These are phyloP conservation scores for Dipodascopsis tothii DNA, from an alignment of 805 yeast genomes.

Conservation along the genomic window DNA sequence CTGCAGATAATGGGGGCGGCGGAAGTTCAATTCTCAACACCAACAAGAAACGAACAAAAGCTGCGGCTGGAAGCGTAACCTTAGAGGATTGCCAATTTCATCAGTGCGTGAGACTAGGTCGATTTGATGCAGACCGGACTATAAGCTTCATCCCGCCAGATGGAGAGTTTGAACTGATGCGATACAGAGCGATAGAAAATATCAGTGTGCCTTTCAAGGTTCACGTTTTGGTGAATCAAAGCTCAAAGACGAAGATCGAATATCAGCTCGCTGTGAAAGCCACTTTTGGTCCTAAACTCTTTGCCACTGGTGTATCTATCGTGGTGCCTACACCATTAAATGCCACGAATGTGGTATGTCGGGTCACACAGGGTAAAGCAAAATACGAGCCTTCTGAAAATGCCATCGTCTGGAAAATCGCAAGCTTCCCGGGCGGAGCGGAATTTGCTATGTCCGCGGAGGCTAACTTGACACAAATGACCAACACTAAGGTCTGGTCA, in stretches of 20 bases:
- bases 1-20: slow-evolving; percentile 13
- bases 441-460: slow-evolving; percentile 56
- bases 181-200: slow-evolving; percentile 52
- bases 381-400: slow-evolving; percentile 61
- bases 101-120: slow-evolving; percentile 65
- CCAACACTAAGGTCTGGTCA: slow-evolving; percentile 43
- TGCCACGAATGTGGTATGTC: slow-evolving; percentile 41
- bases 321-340: slow-evolving; percentile 64
- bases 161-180: slow-evolving; percentile 71
- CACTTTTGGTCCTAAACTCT: slow-evolving; percentile 43
- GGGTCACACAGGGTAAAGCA: slow-evolving; percentile 54
- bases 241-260: slow-evolving; percentile 42
- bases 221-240: slow-evolving; percentile 45
- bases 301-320: slow-evolving; percentile 57
- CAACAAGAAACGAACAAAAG: slow-evolving; percentile 30
- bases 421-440: slow-evolving; percentile 58
- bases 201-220: slow-evolving; percentile 65
- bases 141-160: slow-evolving; percentile 79
- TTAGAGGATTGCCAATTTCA: slow-evolving; percentile 76
- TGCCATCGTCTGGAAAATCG: slow-evolving; percentile 60
- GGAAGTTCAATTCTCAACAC: too few relatives aligned
- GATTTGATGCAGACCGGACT: slow-evolving; percentile 54
- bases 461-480: slow-evolving; percentile 35
- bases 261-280: slow-evolving; percentile 59
- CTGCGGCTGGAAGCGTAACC: slow-evolving; percentile 44